Base-by-base conservation (phyloP, 2,329 filamentous ascomycete genomes). In the Bretziella fagacearum region DNA sequence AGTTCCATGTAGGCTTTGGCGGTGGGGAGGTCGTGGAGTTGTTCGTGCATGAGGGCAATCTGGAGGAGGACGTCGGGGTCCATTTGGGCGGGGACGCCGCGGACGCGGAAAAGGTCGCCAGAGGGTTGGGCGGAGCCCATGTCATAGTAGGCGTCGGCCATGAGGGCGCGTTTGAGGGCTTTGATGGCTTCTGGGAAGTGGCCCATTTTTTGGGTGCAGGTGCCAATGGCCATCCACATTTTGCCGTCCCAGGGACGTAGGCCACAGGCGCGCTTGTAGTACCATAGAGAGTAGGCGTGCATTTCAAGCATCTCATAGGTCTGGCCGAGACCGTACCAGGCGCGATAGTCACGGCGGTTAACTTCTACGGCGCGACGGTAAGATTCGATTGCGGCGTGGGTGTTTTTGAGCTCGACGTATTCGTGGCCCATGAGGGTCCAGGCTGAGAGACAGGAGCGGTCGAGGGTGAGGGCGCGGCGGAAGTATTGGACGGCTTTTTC, bases 391-490 rank as follows among this genome's bases (percentile, higher is more conserved):
- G 91, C 91, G 0, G 91, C 89, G 56, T 98, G 91, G 0, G 89
- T 96, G 59, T 98, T 98, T 59, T 96, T 98, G 63, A 98, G 78
- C 62, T 98, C 91, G 46, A 96, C 86, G 56, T 95, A 98, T 61
- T 98, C 91, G 61, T 98, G 91, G 1, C 91, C 91, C 89, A 98
- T 96, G 1, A 98, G 69, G 0, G 91, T 98, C 91, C 91, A 98
- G 1, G 91, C 91, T 0, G 86, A 93, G 13, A 95, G 71, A 59
- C 91, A 98, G 22, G 79, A 81, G 7, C 89, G 79, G 59, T 98
- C 91, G 0, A 98, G 69, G 0, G 85, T 93, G 17, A 98, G 65
- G 0, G 91, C 91, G 18, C 91, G 80, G 3, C 91, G 81, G 66
- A 98, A 98, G 63, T 96, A 96, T 65, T 95, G 86, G 46, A 98